These are phyloP conservation scores for Tulasnella sp. DNA, from an alignment of 768 basidiomycete genomes.

Conservation along the genomic window DNA sequence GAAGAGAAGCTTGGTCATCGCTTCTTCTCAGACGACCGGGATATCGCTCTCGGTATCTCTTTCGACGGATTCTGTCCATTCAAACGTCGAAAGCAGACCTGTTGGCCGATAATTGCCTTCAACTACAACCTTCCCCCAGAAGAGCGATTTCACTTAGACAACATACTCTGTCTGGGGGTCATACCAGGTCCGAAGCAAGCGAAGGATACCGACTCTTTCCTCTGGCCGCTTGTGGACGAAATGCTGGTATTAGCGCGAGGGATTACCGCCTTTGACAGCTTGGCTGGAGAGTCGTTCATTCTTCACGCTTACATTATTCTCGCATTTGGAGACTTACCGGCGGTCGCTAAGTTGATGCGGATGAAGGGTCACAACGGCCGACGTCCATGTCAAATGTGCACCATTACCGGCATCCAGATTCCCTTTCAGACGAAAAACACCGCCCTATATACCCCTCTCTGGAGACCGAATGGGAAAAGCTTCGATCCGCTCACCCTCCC, in stretches of 20 bases:
- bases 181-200: conserved; percentile 44
- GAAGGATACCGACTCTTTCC: conserved; percentile 36
- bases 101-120: conserved; percentile 38
- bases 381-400: conserved; percentile 36
- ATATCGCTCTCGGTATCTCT: conserved; percentile 40
- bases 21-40: conserved; percentile 35
- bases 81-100: conserved; percentile 30
- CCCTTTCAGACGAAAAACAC: not conserved
- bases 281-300: conserved; percentile 23
- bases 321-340: conserved; percentile 32
- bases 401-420: conserved; percentile 29
- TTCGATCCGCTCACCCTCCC: conserved; percentile 32
- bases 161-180: conserved; percentile 37
- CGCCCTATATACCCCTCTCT: not conserved
- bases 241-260: conserved; percentile 33
- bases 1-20: conserved; percentile 25
- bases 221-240: conserved; percentile 35
- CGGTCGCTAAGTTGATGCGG: conserved; percentile 30
- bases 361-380: conserved; percentile 41
- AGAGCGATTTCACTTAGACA: conserved; percentile 31
- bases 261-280: conserved; percentile 29
- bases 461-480: conserved; percentile 22
- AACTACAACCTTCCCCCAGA: conserved; percentile 41
- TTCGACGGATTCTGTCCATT: conserved; percentile 41
- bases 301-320: conserved; percentile 31